phyloP scores from a whole-genome alignment of 345 rosid genomes.

The Brassica juncea region DNA sequence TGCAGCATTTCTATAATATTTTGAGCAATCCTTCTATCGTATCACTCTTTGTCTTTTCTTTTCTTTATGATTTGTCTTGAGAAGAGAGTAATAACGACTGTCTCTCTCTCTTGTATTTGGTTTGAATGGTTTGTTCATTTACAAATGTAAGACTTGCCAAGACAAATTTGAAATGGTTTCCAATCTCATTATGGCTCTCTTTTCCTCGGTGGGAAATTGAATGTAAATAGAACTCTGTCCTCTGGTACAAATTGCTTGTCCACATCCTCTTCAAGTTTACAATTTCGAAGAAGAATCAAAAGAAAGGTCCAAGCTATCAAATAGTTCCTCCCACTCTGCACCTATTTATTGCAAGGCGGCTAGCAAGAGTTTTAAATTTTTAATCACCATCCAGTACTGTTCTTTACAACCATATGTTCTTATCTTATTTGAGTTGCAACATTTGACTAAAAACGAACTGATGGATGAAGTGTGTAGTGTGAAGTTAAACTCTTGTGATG shows the following conservation, averaged over 20 bases:
- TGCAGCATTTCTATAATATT: not conserved
- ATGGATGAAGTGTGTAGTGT: not conserved
- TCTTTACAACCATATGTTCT: not conserved
- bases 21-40: not conserved
- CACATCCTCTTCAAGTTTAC: not conserved
- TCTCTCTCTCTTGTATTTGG: conserved; percentile 20
- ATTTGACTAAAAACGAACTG: not conserved
- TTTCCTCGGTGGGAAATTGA: not conserved
- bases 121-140: conserved; percentile 24
- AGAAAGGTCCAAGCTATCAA: conserved; percentile 8
- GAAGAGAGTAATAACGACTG: not conserved
- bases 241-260: not conserved
- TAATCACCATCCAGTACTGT: not conserved
- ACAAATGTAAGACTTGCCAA: not conserved
- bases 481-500: not conserved
- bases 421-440: not conserved
- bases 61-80: conserved; percentile 6
- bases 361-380: not conserved
- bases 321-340: not conserved
- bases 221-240: not conserved
- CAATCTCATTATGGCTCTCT: not conserved
- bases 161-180: conserved; percentile 3
- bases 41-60: not conserved
- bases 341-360: not conserved
- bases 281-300: no score